Evolutionary conservation across 352 stramenopile genomes (phyloP), one percentile per base, ranked within the genome.

Genomic region (Pythium pyrilobum): DNA sequence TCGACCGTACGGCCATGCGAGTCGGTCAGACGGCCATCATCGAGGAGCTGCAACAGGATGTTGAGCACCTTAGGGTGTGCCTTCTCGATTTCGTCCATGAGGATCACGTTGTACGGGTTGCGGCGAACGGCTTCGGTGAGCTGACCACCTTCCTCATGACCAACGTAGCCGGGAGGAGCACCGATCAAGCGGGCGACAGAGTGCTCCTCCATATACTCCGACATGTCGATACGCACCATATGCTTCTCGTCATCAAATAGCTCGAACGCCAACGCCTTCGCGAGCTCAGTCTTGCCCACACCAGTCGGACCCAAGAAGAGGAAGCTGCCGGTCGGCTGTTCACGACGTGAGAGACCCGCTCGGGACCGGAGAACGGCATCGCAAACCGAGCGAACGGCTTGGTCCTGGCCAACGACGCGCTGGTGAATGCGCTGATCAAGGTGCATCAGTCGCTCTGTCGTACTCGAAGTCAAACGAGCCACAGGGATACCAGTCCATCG

Each of bases 81-180:
- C 67, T 99, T 99, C 71, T 99, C 96, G 29, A 99, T 95, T 63
- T 99, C 96, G 61, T 99, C 96, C 52, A 99, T 82, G 29, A 99
- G 71, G 6, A 98, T 83, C 42, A 99, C 96, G 18, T 97, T 97
- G 73, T 99, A 99, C 27, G 96, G 96, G 29, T 96, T 91, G 41
- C 93, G 75, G 15, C 96, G 89, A 20, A 99, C 92, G 7, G 94
- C 91, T 64, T 99, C 97, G 0, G 96, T 99, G 18, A 99, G 60
- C 56, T 98, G 92, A 2, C 97, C 97, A 24, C 94, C 93, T 62
- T 97, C 86, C 18, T 98, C 91, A 59, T 98, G 77, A 13, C 96
- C 96, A 43, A 99, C 76, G 66, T 98, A 99, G 40, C 96, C 96
- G 28, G 96, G 96, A 1, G 96, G 95, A 0, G 91, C 74, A n/a